Evolutionary conservation across 1,139 yeast genomes (phyloP).

Genomic region (Blastobotrys apis): DNA sequence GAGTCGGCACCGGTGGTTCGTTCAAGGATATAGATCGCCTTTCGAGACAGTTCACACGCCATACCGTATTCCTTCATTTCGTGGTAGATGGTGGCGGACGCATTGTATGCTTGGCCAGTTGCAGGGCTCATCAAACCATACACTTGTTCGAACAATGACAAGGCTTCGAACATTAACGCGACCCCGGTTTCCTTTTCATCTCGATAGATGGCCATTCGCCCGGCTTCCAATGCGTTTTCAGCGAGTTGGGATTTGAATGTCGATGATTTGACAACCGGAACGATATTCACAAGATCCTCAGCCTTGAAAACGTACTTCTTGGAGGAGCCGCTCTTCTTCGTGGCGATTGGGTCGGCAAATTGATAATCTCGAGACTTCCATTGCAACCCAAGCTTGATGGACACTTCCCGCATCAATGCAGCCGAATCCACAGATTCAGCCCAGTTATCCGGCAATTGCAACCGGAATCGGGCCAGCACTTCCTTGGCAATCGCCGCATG

Average conservation of each 20-base stretch:
- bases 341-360: conserved; percentile 32
- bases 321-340: conserved; percentile 40
- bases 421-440: conserved; percentile 14
- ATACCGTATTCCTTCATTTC: conserved; percentile 54
- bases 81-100: conserved; percentile 62
- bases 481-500: conserved; percentile 42
- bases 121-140: conserved; percentile 79
- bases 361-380: conserved; percentile 57
- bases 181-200: conserved; percentile 35
- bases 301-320: conserved; percentile 31
- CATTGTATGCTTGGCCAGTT: conserved; percentile 65
- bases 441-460: conserved; percentile 46
- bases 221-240: conserved; percentile 71
- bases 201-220: conserved; percentile 31
- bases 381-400: conserved; percentile 81
- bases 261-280: conserved; percentile 72
- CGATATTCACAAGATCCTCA: conserved; percentile 59
- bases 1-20: conserved; percentile 79
- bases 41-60: conserved; percentile 68
- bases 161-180: conserved; percentile 59
- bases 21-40: conserved; percentile 70
- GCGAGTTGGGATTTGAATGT: conserved; percentile 62
- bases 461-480: conserved; percentile 55
- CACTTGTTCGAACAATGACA: conserved; percentile 73
- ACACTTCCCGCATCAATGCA: conserved; percentile 64